Conservation (phyloP, 768 basidiomycete genomes). For the Tulasnella sp. region DNA sequence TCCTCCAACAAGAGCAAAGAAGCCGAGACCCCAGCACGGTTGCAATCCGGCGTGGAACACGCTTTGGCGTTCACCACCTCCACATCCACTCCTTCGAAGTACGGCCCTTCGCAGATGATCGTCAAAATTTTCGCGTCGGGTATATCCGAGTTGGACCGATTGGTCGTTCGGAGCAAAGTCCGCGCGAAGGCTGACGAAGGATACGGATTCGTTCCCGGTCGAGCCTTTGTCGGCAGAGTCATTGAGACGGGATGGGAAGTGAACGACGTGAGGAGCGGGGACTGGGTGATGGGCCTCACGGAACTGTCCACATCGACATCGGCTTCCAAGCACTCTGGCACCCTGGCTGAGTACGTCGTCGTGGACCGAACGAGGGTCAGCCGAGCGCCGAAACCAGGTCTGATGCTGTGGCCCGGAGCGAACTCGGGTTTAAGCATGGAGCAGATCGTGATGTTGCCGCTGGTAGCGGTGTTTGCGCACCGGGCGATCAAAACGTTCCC, state of each 20-base stretch:
- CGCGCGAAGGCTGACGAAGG: constrained; percentile 39
- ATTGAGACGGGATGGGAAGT: constrained; percentile 85
- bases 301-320: constrained; percentile 52
- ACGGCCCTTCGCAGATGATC: constrained; percentile 69
- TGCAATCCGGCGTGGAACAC: constrained; percentile 40
- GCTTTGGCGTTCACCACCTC: constrained; percentile 70
- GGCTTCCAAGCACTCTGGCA: constrained; percentile 53
- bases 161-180: constrained; percentile 59
- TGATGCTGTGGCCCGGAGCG: background rate
- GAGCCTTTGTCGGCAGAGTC: constrained; percentile 83
- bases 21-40: background rate
- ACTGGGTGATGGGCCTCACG: constrained; percentile 83
- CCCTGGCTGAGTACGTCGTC: constrained; percentile 85
- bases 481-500: constrained; percentile 75
- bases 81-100: constrained; percentile 72
- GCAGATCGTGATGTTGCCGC: constrained; percentile 78
- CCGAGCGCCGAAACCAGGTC: constrained; percentile 65
- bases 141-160: constrained; percentile 72
- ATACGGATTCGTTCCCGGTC: constrained; percentile 78
- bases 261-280: constrained; percentile 67
- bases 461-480: constrained; percentile 79
- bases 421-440: constrained; percentile 54
- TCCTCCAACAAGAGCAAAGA: background rate
- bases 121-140: constrained; percentile 92
- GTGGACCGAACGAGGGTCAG: constrained; percentile 78